Base-by-base conservation (phyloP, 306 rosid species). In the Cucumis melo region DNA sequence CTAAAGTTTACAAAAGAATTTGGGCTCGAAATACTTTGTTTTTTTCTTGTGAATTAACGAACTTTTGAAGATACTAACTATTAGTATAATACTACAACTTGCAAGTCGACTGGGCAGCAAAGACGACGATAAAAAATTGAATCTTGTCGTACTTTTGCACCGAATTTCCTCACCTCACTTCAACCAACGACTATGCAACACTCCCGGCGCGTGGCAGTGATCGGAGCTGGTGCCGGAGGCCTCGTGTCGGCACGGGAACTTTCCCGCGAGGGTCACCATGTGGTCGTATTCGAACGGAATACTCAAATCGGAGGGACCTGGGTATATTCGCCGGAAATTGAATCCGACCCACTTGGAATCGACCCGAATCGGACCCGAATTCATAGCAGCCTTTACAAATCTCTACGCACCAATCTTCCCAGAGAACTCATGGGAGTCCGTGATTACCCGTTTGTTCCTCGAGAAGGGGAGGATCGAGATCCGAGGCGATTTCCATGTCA, bases 401-500 rank as follows among this genome's bases (percentile, higher is more conserved):
- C 91, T 57, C 94, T 93, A n/a, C 91, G 98, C 76, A 87, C 93
- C 41, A 93, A 93, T 68, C 81, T 89, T 24, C 91, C 98, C 13
- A 84, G 97, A 80, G 95, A 93, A 65, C 10, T 50, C 21, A 93
- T 93, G 97, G 89, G 95, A 13, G 85, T 86, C 59, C 50, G 55
- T 38, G 95, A 91, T 65, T 93, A 83, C 84, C 97, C 92, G 6
- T 91, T 91, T 80, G 79, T 44, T 61, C 76, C 73, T 51, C 80
- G 68, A 20, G 84, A 73, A 12, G 78, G 78, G 55, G 14, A 41
- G 8, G 80, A 53, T 58, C 77, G 87, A 67, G 88, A 87, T 61
- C 82, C 73, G 57, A 79, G 88, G 78, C 84, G 86, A 78, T 87
- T 84, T 62, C 90, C 90, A 32, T 77, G 88, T 68, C 88, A 87